These are phyloP conservation scores for Teratosphaeria epicoccoides DNA, from an alignment of 2,329 filamentous ascomycete genomes.

Conservation along the genomic window DNA sequence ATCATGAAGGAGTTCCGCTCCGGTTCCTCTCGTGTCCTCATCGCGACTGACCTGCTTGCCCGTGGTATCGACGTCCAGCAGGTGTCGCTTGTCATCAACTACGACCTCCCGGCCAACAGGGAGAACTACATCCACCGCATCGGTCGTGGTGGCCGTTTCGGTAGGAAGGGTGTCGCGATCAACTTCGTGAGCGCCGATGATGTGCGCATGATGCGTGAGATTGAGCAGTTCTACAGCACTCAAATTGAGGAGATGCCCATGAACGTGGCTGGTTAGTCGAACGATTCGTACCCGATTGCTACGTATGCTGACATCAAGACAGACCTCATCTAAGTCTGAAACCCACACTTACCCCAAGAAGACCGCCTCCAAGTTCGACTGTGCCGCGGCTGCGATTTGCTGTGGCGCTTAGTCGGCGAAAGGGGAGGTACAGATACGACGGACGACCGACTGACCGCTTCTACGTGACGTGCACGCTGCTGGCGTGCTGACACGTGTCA, in stretches of 20 bases:
- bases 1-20: slow-evolving; percentile 99
- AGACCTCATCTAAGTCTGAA: slow-evolving; percentile 30
- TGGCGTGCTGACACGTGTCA: slow-evolving; percentile 4
- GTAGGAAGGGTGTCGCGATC: slow-evolving; percentile 99
- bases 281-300: background rate
- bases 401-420: background rate
- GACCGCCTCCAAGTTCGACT: slow-evolving; percentile 14
- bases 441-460: slow-evolving; percentile 1
- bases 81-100: slow-evolving; percentile 99
- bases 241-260: slow-evolving; percentile 99
- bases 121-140: slow-evolving; percentile 99
- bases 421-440: background rate
- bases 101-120: slow-evolving; percentile 95
- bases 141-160: slow-evolving; percentile 98
- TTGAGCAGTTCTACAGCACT: slow-evolving; percentile 99
- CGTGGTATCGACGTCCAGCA: slow-evolving; percentile 99
- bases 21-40: slow-evolving; percentile 94
- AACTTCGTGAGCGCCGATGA: slow-evolving; percentile 99
- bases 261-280: slow-evolving; percentile 56
- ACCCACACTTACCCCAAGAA: slow-evolving; percentile 4
- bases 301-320: slow-evolving; percentile 28
- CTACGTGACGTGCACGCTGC: slow-evolving; percentile 1
- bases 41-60: slow-evolving; percentile 92
- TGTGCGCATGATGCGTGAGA: slow-evolving; percentile 99
- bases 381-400: slow-evolving; percentile 9